Evolutionary conservation across 2,329 filamentous ascomycete species (phyloP).

Genomic region (Nectriaceae sp.): DNA sequence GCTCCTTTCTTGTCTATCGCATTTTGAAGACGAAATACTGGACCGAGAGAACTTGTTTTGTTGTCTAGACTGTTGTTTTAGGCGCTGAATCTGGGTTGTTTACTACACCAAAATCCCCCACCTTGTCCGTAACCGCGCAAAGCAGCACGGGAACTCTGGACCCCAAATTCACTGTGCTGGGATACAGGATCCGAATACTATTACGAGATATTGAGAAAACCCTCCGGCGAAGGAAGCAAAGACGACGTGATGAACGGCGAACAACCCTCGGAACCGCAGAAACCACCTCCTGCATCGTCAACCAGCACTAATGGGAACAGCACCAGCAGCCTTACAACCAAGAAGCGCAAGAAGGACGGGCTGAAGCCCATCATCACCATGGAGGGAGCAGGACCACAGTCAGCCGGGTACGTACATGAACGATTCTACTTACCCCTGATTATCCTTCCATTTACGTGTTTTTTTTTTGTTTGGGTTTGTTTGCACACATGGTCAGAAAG

Average conservation of each 20-base stretch:
- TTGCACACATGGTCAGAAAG: neutral
- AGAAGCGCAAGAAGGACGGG: constrained; percentile 75
- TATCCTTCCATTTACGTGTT: constrained; percentile 3
- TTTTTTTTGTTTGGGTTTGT: neutral
- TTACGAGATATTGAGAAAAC: neutral
- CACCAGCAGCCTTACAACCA: constrained; percentile 39
- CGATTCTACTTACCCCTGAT: constrained; percentile 3
- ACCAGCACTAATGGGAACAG: constrained; percentile 30
- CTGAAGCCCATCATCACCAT: constrained; percentile 77
- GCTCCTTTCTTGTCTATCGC: constrained; percentile 17
- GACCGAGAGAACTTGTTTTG: neutral
- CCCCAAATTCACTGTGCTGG: no score
- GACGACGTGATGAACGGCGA: constrained; percentile 25
- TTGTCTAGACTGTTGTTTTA: neutral
- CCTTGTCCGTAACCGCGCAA: no score
- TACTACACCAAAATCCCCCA: neutral
- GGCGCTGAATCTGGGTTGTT: neutral
- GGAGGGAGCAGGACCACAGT: constrained; percentile 47
- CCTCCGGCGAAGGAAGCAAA: constrained; percentile 12
- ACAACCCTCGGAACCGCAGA: constrained; percentile 34
- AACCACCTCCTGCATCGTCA: constrained; percentile 28
- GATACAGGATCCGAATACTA: no score
- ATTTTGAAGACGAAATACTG: constrained; percentile 8
- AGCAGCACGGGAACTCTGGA: no score
- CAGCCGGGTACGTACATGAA: constrained; percentile 37